These are phyloP conservation scores for Sordariomycetes sp. DNA, from an alignment of 2,329 filamentous ascomycete genomes.

Conservation along the genomic window DNA sequence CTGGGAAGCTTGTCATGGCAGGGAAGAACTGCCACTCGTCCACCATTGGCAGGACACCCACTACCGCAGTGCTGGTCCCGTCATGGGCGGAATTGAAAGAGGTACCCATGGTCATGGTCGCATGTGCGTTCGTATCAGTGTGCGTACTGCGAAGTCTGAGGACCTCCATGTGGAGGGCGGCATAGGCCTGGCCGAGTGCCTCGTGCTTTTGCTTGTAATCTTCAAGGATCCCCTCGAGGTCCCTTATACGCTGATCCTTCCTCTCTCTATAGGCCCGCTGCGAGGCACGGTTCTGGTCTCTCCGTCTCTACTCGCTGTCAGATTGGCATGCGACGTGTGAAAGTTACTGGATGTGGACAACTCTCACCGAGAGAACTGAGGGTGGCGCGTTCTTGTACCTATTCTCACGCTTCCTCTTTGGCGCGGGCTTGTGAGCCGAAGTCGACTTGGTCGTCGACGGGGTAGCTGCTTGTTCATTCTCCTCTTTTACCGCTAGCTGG, in stretches of 20 bases:
- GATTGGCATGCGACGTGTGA: neutral
- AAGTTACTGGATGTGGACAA: neutral
- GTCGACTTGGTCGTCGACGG: neutral
- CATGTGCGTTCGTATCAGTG: neutral
- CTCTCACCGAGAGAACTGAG: conserved; percentile 31
- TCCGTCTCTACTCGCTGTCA: conserved; percentile 10
- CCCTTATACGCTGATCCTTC: conserved; percentile 11
- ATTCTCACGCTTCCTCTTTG: conserved; percentile 36
- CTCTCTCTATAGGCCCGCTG: conserved; percentile 18
- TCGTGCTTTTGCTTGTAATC: conserved; percentile 29
- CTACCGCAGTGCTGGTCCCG: neutral
- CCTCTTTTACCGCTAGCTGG: conserved; percentile 4
- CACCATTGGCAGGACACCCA: neutral
- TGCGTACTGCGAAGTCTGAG: neutral
- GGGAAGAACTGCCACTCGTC: conserved; percentile 3
- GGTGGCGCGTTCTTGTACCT: conserved; percentile 38
- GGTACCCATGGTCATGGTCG: neutral
- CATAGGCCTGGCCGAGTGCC: conserved; percentile 38
- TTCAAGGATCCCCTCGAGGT: conserved; percentile 7
- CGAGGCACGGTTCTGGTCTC: conserved; percentile 18
- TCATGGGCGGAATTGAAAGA: neutral
- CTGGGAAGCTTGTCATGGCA: neutral
- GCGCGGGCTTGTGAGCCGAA: conserved; percentile 17
- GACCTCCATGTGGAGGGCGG: conserved; percentile 28
- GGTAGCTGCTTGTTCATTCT: neutral